These are phyloP conservation scores for Excoecaria agallocha DNA, from an alignment of 345 rosid species.

Conservation along the genomic window DNA sequence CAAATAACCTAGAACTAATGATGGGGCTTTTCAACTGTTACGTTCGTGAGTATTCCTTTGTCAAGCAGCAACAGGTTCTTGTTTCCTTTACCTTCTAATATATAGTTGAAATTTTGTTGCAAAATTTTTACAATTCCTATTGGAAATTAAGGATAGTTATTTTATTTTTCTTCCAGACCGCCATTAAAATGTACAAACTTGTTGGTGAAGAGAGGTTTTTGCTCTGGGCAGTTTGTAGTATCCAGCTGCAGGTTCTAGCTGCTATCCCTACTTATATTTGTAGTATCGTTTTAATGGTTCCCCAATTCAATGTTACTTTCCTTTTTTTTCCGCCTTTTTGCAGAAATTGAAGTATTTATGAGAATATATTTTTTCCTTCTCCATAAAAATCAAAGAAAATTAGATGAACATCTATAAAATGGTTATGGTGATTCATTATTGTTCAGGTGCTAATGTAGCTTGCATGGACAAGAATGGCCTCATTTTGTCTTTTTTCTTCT, in stretches of 20 bases:
- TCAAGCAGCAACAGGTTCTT: conserved; percentile 96
- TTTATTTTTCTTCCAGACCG: conserved; percentile 59
- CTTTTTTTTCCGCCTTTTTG: neutral
- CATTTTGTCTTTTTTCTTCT: too few species aligned
- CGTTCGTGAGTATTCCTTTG: conserved; percentile 90
- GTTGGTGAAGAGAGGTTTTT: conserved; percentile 89
- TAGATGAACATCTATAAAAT: neutral
- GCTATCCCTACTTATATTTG: too few species aligned
- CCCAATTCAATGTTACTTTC: too few species aligned
- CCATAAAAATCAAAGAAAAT: neutral
- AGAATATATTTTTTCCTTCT: neutral
- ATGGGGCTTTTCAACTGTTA: conserved; percentile 98
- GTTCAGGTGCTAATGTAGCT: neutral
- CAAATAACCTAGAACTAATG: conserved; percentile 81
- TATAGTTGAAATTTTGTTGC: neutral
- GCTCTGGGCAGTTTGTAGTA: conserved; percentile 99
- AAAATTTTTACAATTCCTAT: neutral
- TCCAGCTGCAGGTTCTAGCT: conserved; percentile 81
- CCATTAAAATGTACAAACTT: conserved; percentile 94
- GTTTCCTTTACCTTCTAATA: neutral
- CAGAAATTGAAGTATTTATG: neutral
- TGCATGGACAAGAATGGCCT: too few species aligned
- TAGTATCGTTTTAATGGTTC: neutral
- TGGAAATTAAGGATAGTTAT: neutral
- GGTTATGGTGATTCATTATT: neutral